These are phyloP conservation scores for Carex myosuroides DNA, from an alignment of 176 grass and related monocot species.

Conservation along the genomic window DNA sequence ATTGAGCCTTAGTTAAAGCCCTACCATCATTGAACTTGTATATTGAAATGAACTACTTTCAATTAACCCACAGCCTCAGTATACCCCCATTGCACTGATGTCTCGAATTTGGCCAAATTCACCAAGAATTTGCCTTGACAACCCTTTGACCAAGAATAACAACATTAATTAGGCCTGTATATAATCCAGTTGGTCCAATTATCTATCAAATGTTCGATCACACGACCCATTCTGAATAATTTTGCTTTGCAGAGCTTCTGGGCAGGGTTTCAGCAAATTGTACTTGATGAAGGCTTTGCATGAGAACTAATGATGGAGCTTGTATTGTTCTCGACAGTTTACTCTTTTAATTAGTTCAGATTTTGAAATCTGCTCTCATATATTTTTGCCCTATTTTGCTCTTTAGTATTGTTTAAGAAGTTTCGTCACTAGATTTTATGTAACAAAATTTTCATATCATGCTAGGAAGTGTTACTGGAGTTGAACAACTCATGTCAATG, in stretches of 20 bases:
- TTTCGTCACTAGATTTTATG: background rate
- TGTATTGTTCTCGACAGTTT: background rate
- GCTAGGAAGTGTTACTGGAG: background rate
- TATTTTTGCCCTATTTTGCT: background rate
- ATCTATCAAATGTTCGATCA: background rate
- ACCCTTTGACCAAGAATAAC: background rate
- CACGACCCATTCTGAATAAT: background rate
- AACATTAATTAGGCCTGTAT: background rate
- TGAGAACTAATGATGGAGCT: constrained; percentile 35
- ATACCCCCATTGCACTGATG: background rate
- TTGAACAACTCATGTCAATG: background rate
- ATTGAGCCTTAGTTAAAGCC: background rate
- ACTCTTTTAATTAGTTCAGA: background rate
- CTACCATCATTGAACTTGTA: background rate
- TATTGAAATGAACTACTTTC: background rate
- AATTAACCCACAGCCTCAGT: background rate
- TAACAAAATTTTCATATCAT: background rate
- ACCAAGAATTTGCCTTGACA: background rate
- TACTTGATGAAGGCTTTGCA: constrained; percentile 87
- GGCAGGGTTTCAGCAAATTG: constrained; percentile 74
- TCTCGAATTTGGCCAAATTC: background rate
- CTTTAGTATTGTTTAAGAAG: constrained; percentile 1
- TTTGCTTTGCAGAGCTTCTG: constrained; percentile 54
- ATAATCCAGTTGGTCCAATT: background rate
- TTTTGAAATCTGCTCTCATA: background rate